These are phyloP conservation scores for Fraxinus nigra DNA, from an alignment of 305 asterid species.

Conservation along the genomic window DNA sequence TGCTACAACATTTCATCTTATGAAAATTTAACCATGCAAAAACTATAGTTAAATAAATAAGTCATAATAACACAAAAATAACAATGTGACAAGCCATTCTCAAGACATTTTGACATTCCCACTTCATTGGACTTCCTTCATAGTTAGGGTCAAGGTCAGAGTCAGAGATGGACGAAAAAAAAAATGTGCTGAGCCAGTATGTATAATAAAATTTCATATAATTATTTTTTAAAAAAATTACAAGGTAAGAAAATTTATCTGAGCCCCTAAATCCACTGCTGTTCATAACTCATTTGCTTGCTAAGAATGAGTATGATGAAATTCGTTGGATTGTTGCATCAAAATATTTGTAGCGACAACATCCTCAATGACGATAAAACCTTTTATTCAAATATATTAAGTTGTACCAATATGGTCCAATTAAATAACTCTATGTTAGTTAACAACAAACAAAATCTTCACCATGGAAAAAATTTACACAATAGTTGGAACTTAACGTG, in stretches of 20 bases:
- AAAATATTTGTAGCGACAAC: not conserved
- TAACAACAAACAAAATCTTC: not conserved
- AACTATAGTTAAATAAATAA: not conserved
- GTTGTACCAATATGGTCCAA: not conserved
- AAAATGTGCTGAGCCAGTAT: not conserved
- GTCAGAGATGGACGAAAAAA: not conserved
- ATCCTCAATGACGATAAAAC: not conserved
- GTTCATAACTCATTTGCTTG: not conserved
- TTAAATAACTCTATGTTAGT: not conserved
- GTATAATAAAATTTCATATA: not conserved
- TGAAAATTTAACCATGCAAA: not conserved
- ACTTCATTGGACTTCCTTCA: not conserved
- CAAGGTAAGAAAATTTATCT: not conserved
- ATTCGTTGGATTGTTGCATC: not conserved
- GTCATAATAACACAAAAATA: constrained; percentile 12
- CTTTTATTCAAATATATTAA: not conserved
- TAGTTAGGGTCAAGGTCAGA: not conserved
- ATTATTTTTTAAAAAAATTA: too few relatives aligned
- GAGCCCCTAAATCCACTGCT: not conserved
- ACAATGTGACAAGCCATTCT: not conserved
- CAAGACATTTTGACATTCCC: not conserved
- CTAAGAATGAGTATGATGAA: not conserved
- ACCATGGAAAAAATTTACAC: not conserved
- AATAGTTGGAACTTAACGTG: not conserved
- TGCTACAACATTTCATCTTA: not conserved